Percentiles rank a stretch among this genome's conserved stretches.
Conservation (phyloP, 768 basidiomycete genomes). For the Termitomyces titanicus region DNA sequence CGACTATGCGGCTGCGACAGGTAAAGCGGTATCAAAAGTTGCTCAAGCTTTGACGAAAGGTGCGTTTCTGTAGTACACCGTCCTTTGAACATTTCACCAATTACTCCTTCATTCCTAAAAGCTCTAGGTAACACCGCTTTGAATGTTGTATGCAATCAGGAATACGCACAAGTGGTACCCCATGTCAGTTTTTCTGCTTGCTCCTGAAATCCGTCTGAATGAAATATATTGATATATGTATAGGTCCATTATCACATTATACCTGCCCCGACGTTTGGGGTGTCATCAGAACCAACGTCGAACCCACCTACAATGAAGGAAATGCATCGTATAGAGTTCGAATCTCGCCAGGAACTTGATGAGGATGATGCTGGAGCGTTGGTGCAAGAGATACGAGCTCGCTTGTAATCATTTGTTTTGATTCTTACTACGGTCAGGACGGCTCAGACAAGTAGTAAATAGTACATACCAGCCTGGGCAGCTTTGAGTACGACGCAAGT, state of each 20-base stretch:
- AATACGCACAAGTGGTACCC: constrained; percentile 78
- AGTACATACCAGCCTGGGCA: no score
- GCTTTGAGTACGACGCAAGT: no score
- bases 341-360: constrained; percentile 55
- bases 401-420: constrained; percentile 23
- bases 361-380: constrained; percentile 50
- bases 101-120: constrained; percentile 16
- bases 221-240: not conserved
- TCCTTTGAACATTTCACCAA: not conserved
- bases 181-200: constrained; percentile 43
- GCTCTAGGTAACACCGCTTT: constrained; percentile 63
- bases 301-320: constrained; percentile 38
- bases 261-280: constrained; percentile 54
- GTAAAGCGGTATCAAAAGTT: constrained; percentile 56
- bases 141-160: constrained; percentile 79
- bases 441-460: no score
- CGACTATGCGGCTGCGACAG: constrained; percentile 55
- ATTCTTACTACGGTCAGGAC: not conserved
- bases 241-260: constrained; percentile 79
- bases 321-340: constrained; percentile 62
- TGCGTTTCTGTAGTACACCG: constrained; percentile 15
- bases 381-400: constrained; percentile 41
- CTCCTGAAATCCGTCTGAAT: not conserved
- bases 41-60: constrained; percentile 62
- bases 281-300: constrained; percentile 10